Percentiles rank a stretch among this genome's conserved stretches.
These are phyloP conservation scores for Mucor ambiguus DNA, from an alignment of 371 early-diverging fungal species.

Conservation along the genomic window DNA sequence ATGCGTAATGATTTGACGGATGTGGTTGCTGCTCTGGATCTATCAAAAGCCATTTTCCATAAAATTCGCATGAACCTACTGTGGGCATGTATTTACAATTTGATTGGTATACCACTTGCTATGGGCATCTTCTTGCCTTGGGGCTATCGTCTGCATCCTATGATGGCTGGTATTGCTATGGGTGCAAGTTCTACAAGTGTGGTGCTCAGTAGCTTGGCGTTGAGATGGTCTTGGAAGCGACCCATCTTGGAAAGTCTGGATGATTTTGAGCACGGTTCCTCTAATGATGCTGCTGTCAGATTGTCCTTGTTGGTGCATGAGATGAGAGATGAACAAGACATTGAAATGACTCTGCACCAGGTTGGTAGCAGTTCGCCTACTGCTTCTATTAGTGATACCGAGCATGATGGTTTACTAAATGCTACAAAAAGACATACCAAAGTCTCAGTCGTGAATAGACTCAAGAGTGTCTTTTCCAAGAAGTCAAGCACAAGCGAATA, in stretches of 20 bases:
- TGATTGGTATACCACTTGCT: constrained; percentile 91
- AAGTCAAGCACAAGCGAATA: background rate
- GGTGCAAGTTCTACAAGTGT: constrained; percentile 93
- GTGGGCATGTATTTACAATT: constrained; percentile 91
- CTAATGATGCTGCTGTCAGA: constrained; percentile 7
- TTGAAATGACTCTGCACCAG: constrained; percentile 10
- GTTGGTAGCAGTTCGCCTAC: background rate
- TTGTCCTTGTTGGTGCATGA: constrained; percentile 12
- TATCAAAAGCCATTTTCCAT: constrained; percentile 81
- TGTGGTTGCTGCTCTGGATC: constrained; percentile 84
- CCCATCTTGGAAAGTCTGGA: background rate
- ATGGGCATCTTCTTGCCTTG: constrained; percentile 91
- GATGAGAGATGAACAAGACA: constrained; percentile 15
- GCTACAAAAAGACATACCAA: background rate
- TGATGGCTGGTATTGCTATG: constrained; percentile 95
- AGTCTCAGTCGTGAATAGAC: background rate
- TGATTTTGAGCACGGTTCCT: background rate
- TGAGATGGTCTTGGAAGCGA: constrained; percentile 62
- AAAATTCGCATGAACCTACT: constrained; percentile 84
- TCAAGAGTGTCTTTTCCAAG: background rate
- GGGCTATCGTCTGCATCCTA: constrained; percentile 84
- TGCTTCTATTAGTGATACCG: background rate
- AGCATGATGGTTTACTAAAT: background rate
- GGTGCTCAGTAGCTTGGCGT: constrained; percentile 83
- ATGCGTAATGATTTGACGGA: constrained; percentile 84